phyloP scores from a whole-genome alignment of 129 eudicot species.

The Centrapalus pauciflorus region DNA sequence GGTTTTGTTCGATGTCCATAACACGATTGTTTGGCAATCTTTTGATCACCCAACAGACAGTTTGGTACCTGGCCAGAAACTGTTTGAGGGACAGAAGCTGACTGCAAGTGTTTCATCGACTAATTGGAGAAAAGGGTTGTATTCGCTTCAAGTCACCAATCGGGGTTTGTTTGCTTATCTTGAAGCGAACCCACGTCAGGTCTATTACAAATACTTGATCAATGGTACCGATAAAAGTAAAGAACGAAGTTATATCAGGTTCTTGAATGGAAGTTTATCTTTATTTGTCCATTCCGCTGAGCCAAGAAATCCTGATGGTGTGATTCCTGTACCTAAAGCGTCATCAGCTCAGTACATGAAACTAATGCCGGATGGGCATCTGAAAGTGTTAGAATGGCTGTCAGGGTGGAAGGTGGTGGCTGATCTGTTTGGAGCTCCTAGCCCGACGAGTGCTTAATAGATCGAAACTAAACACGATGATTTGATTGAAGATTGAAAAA shows the following conservation, averaged over 20 bases:
- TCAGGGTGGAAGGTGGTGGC: conserved; percentile 36
- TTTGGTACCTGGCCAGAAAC: conserved; percentile 41
- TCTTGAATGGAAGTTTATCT: conserved; percentile 31
- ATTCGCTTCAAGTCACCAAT: conserved; percentile 7
- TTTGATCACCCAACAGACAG: conserved; percentile 39
- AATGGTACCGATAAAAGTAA: conserved; percentile 1
- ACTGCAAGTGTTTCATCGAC: conserved; percentile 26
- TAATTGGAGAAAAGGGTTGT: conserved; percentile 24
- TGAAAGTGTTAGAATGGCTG: conserved; percentile 48
- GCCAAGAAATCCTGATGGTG: conserved; percentile 29
- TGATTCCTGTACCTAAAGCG: conserved; percentile 21
- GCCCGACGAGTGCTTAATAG: neutral
- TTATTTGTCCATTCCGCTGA: conserved; percentile 30
- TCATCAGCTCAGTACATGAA: conserved; percentile 42
- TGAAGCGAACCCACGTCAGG: conserved; percentile 22
- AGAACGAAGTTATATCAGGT: conserved; percentile 27
- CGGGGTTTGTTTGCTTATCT: conserved; percentile 22
- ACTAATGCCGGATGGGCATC: conserved; percentile 37
- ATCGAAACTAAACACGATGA: neutral
- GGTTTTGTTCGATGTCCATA: conserved; percentile 10
- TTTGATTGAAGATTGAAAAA: too few species aligned
- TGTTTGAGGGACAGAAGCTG: conserved; percentile 19
- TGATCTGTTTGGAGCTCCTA: conserved; percentile 33
- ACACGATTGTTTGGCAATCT: conserved; percentile 36
- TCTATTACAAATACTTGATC: conserved; percentile 16